Evolutionary conservation across 768 basidiomycete genomes (phyloP).

Genomic region (Coprinopsis strossmayeri): DNA sequence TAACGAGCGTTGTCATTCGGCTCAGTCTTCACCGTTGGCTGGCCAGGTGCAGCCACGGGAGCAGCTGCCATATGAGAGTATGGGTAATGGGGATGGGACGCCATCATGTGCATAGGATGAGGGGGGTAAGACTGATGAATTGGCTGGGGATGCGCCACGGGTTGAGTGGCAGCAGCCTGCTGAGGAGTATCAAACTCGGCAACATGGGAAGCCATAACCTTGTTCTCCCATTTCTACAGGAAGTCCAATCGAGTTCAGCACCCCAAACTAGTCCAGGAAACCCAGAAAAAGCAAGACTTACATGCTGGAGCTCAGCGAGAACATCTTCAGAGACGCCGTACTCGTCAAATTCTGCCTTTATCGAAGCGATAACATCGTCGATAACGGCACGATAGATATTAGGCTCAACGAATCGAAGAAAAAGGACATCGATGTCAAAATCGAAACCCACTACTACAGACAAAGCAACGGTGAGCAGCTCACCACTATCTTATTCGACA

Average conservation of each 20-base stretch:
- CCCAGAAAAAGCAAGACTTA: slow-evolving; percentile 37
- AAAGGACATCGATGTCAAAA: slow-evolving; percentile 41
- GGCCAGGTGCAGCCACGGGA: slow-evolving; percentile 25
- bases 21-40: slow-evolving; percentile 64
- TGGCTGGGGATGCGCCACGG: slow-evolving; percentile 35
- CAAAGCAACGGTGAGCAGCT: slow-evolving; percentile 65
- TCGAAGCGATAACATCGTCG: slow-evolving; percentile 86
- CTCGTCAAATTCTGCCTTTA: slow-evolving; percentile 94
- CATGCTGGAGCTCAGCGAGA: slow-evolving; percentile 80
- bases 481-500: slow-evolving; percentile 99
- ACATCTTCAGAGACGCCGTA: slow-evolving; percentile 92
- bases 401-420: slow-evolving; percentile 60
- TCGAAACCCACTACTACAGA: slow-evolving; percentile 49
- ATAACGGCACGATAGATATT: slow-evolving; percentile 88
- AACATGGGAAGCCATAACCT: slow-evolving; percentile 89
- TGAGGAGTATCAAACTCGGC: slow-evolving; percentile 78
- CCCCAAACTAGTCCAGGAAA: slow-evolving; percentile 11
- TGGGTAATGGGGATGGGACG: slow-evolving; percentile 46
- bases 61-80: slow-evolving; percentile 41
- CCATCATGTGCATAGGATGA: slow-evolving; percentile 58
- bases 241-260: slow-evolving; percentile 14
- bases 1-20: slow-evolving; percentile 59
- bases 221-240: slow-evolving; percentile 90
- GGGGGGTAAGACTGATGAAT: slow-evolving; percentile 50
- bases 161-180: slow-evolving; percentile 27